A percentile compares a stretch with the other conserved stretches of the same genome.
phyloP scores from a whole-genome alignment of 208 protist species.

The Trypanosoma congolense region DNA sequence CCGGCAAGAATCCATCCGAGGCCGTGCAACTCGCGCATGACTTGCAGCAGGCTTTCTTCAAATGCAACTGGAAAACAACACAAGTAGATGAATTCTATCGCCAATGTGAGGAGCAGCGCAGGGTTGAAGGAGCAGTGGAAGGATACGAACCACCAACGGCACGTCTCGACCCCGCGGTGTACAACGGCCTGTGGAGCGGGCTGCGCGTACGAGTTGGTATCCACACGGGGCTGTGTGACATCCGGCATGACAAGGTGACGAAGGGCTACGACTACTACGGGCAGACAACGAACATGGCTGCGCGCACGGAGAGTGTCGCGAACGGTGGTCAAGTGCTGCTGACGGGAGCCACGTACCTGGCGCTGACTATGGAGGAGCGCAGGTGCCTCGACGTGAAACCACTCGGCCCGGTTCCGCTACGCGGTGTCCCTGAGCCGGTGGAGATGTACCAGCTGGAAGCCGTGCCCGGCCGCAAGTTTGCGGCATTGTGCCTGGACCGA shows the following conservation, averaged over 20 bases:
- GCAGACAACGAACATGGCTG: not conserved
- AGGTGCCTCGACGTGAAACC: not conserved
- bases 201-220: slow-evolving; percentile 54
- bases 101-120: slow-evolving; percentile 32
- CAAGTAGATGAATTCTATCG: slow-evolving; percentile 38
- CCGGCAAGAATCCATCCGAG: slow-evolving; percentile 21
- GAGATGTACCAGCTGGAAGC: slow-evolving; percentile 26
- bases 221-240: slow-evolving; percentile 19
- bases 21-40: slow-evolving; percentile 40
- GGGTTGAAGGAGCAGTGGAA: slow-evolving; percentile 6
- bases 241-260: slow-evolving; percentile 3
- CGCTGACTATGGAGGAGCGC: not conserved
- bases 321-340: slow-evolving; percentile 3
- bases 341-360: not conserved
- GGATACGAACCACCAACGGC: slow-evolving; percentile 25
- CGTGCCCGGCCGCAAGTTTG: slow-evolving; percentile 1
- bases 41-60: slow-evolving; percentile 41
- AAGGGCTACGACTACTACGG: slow-evolving; percentile 7
- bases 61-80: slow-evolving; percentile 36
- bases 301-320: slow-evolving; percentile 3
- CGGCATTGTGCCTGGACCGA: not conserved
- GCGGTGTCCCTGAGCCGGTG: slow-evolving; percentile 38
- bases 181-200: slow-evolving; percentile 26
- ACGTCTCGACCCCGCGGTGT: slow-evolving; percentile 17
- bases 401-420: slow-evolving; percentile 31